phyloP scores from a whole-genome alignment of 768 basidiomycete genomes.

The Macrolepiota dolichaula region DNA sequence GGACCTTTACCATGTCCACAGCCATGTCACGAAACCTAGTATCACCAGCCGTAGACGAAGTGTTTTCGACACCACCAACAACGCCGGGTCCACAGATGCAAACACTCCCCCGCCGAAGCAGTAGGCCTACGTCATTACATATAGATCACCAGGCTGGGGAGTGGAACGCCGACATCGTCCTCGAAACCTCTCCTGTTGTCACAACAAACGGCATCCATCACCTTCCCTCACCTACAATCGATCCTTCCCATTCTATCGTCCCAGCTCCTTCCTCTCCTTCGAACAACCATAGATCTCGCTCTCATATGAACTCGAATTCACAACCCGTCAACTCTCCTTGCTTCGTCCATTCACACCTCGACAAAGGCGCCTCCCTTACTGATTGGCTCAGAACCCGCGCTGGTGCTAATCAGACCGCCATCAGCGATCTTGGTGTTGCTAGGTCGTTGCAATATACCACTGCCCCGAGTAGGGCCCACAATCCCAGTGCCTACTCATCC shows the following conservation, averaged over 20 bases:
- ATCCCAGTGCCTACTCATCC: slow-evolving; percentile 14
- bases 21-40: slow-evolving; percentile 16
- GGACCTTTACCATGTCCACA: neutral
- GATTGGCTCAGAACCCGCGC: slow-evolving; percentile 62
- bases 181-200: slow-evolving; percentile 31
- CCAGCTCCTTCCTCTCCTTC: slow-evolving; percentile 12
- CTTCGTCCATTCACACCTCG: slow-evolving; percentile 90
- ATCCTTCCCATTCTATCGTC: slow-evolving; percentile 17
- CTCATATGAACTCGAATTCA: slow-evolving; percentile 23
- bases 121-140: slow-evolving; percentile 42
- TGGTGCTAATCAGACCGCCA: slow-evolving; percentile 21
- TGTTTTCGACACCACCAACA: slow-evolving; percentile 40
- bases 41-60: slow-evolving; percentile 31
- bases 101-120: slow-evolving; percentile 34
- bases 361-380: slow-evolving; percentile 72
- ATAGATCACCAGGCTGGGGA: slow-evolving; percentile 32
- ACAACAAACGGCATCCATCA: slow-evolving; percentile 13
- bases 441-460: slow-evolving; percentile 38
- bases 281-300: slow-evolving; percentile 18
- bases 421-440: slow-evolving; percentile 45
- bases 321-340: slow-evolving; percentile 69
- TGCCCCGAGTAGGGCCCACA: slow-evolving; percentile 17
- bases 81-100: slow-evolving; percentile 23
- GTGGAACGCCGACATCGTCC: slow-evolving; percentile 40
- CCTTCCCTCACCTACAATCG: slow-evolving; percentile 6